Evolutionary conservation across 23 red algal species (phyloP), one percentile per base, ranked within the genome.

Genomic region (Gracilaria vermiculophylla): DNA sequence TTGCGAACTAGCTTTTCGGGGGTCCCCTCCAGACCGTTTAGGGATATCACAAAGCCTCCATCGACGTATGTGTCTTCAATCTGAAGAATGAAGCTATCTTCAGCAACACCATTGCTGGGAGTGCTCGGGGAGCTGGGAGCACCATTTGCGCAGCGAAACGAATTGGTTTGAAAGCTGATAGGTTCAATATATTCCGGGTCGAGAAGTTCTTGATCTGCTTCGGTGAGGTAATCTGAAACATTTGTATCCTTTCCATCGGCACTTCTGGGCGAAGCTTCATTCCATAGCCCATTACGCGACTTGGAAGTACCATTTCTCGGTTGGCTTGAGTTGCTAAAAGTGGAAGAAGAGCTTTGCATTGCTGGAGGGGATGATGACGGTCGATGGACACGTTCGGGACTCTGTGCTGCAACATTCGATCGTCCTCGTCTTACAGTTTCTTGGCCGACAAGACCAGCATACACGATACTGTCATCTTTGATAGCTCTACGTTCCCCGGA

Each of bases 1-100:
- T 84, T 81, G 34, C 91, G 64, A 23, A 75, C 51, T 8, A 92
- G 44, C 39, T 72, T 81, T 40, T 90, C 92, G 10, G 92, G 92
- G 58, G 66, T 66, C 31, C 55, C 70, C 23, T 77, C 35, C 35
- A 88, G 23, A 40, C 92, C 92, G 27, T 77, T 57, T 20, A 53
- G 37, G 35, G 83, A 88, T 45, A 94, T 94, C 8, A 83, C 58
- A 34, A 94, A 94, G 49, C 92, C 92, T 14, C 81, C 92, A 44
- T 94, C 92, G 17, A 62, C 49, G n/a, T 88, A 94, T 1, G 81
- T 21, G 48, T 81, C 92, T 42, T 94, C 92, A 11, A 48, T 50
- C 24, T 83, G 62, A 67, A 94, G 86, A 31, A 85, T 71, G 39
- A 93, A 93, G 17, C 82, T 70, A 44, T 92, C 89, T 62, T 92